Evolutionary conservation across 768 basidiomycete species (phyloP), one percentile per base, ranked within the genome.

Genomic region (Butyriboletus loyo): DNA sequence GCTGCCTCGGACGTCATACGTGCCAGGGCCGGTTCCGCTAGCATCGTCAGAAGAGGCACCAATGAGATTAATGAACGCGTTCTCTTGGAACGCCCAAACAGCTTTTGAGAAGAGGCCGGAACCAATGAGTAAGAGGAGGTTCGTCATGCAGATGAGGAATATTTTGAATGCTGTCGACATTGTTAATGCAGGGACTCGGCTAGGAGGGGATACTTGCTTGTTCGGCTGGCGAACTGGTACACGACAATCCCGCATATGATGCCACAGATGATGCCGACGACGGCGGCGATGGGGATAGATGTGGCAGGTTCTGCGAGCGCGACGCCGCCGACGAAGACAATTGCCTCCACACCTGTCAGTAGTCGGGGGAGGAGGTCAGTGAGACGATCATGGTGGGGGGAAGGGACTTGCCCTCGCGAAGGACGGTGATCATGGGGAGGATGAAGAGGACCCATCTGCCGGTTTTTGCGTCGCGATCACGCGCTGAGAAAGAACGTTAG

Each of bases 321-420:
- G 31, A 98, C 93, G 46, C 94, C 93, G 4, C 94, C 91, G 32
- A 97, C 92, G 64, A 98, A 97, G 54, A 98, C 77, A 52, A 97
- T 87, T 1, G 89, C 93, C 68, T 98, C 95, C 55, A 98, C 76
- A 42, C 85, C 85, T 86, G 40, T 57, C 21, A 5, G 22, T 17
- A 34, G 22, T 22, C 9, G 31, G 27, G 31, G 7, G 41, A 3
- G 17, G 19, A n/a, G 14, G 35, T 59, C 5, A 52, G 39, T 2
- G 15, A 24, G 9, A 30, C 5, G 9, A 19, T 3, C 13, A 25
- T 1, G 27, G 31, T 22, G 17, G 3, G 25, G 10, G 27, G n/a
- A 22, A 28, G 19, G 15, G n/a, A 43, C 60, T 22, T 42, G 79
- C 94, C 95, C 76, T 98, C 96, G 55, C 95, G 85, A 31, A 98